Conservation (phyloP, 106 monocot genomes). For the Cymbidium sinense region DNA sequence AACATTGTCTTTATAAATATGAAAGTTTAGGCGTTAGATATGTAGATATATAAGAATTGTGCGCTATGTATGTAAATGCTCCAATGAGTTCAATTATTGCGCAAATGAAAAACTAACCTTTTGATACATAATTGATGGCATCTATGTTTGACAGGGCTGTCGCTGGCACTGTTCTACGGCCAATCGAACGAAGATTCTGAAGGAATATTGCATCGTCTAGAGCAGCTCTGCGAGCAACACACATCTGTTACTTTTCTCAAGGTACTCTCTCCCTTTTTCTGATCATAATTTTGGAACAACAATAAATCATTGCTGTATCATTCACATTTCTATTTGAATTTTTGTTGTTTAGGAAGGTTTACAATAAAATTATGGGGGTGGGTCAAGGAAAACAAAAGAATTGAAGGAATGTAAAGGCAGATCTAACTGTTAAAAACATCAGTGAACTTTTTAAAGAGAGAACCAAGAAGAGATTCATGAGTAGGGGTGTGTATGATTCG, state of each 20-base stretch:
- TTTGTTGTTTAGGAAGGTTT: too few relatives aligned
- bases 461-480: too few relatives aligned
- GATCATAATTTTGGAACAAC: not conserved
- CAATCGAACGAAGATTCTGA: slow-evolving; percentile 18
- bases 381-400: not conserved
- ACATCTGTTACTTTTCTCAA: slow-evolving; percentile 37
- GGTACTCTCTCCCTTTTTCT: slow-evolving; percentile 21
- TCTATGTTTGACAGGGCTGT: slow-evolving; percentile 21
- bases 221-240: slow-evolving; percentile 32
- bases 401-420: not conserved
- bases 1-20: too few relatives aligned
- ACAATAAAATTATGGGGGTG: not conserved
- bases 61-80: too few relatives aligned
- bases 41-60: too few relatives aligned
- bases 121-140: not conserved
- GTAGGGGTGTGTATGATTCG: too few relatives aligned
- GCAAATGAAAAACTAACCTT: not conserved
- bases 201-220: slow-evolving; percentile 17
- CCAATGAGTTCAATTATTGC: not conserved
- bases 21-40: too few relatives aligned
- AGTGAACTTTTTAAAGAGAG: too few relatives aligned
- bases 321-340: too few relatives aligned
- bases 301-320: not conserved
- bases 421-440: not conserved
- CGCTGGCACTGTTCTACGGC: slow-evolving; percentile 29